Percentiles rank a stretch among this genome's conserved stretches.
Evolutionary conservation across 768 basidiomycete species (phyloP).

Genomic region (Suillus fuscotomentosus): DNA sequence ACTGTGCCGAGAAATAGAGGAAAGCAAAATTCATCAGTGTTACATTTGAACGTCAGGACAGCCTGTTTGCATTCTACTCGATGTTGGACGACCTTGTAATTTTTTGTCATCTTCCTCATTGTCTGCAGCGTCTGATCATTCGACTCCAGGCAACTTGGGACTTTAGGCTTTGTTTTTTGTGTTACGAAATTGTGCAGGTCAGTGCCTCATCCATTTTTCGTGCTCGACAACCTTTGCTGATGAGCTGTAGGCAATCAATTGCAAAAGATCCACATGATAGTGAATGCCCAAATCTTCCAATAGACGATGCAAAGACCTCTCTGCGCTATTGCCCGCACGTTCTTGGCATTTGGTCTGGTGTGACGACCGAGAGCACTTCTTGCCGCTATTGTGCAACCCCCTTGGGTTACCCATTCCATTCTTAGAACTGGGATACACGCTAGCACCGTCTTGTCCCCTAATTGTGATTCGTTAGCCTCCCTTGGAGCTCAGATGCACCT

Average conservation of each 20-base stretch:
- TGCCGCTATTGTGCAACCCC: background rate
- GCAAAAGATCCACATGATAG: background rate
- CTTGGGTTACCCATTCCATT: background rate
- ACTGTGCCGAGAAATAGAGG: background rate
- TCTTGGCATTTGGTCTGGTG: background rate
- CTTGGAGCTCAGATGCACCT: background rate
- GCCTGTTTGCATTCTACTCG: background rate
- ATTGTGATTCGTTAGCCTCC: background rate
- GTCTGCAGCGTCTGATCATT: background rate
- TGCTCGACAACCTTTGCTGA: background rate
- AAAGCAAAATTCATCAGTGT: background rate
- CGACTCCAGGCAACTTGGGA: too few relatives aligned
- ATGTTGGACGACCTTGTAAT: background rate
- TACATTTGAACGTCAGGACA: background rate
- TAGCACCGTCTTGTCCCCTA: background rate
- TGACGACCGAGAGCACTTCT: background rate
- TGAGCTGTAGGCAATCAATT: background rate
- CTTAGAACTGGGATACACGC: background rate
- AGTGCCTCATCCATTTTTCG: background rate
- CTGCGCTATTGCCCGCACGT: too few relatives aligned
- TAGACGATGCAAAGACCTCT: background rate
- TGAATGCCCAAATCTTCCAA: background rate
- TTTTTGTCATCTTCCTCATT: background rate
- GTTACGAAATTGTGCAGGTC: background rate
- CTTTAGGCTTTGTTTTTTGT: background rate